phyloP scores from a whole-genome alignment of 23 red algal genomes.

The Chondrus crispus region DNA sequence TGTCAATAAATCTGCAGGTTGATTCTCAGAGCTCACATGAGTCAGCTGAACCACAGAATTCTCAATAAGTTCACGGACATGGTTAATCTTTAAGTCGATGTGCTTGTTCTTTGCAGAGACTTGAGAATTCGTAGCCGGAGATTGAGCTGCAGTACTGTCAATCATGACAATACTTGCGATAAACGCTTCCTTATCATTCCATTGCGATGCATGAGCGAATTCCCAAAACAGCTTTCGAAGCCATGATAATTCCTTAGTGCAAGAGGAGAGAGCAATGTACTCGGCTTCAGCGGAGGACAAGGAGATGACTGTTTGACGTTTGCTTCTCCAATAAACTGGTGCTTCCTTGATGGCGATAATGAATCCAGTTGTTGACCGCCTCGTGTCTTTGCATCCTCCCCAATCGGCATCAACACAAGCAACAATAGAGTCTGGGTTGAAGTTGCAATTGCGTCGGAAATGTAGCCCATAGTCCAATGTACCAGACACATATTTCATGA shows the following conservation, averaged over 20 bases:
- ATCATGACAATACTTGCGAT: background rate
- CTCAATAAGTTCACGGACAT: background rate
- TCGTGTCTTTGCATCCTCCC: conserved; percentile 10
- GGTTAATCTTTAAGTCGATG: background rate
- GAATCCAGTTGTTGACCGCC: conserved; percentile 38
- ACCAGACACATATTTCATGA: background rate
- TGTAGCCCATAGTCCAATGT: background rate
- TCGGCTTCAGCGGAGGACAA: conserved; percentile 30
- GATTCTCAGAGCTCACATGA: background rate
- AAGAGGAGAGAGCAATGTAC: conserved; percentile 6
- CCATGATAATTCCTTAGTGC: conserved; percentile 18
- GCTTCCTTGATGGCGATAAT: conserved; percentile 21
- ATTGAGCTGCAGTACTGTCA: background rate
- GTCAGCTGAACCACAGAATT: background rate
- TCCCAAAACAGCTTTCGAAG: background rate
- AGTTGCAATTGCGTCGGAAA: background rate
- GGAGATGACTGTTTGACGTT: background rate
- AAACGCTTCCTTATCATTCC: background rate
- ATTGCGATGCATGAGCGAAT: conserved; percentile 7
- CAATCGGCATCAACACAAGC: conserved; percentile 30
- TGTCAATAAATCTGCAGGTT: background rate
- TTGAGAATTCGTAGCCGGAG: background rate
- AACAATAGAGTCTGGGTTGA: background rate
- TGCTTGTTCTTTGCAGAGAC: background rate
- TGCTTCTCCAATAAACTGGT: conserved; percentile 13